Percentiles rank a stretch among this genome's conserved stretches.
These are phyloP conservation scores for Entrophospora sp. DNA, from an alignment of 192 early-diverging fungal species.

Conservation along the genomic window DNA sequence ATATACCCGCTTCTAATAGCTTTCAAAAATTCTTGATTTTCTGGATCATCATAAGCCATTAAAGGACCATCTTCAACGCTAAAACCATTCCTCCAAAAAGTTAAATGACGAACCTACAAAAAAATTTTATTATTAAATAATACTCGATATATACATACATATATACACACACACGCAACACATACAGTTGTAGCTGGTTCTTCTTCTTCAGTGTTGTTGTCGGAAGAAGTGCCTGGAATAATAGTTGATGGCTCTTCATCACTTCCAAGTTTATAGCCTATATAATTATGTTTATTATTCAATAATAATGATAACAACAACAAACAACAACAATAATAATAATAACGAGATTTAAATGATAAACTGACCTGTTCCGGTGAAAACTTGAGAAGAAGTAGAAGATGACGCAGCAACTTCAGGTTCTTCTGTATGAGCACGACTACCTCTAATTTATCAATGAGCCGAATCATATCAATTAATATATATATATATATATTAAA, in stretches of 20 bases:
- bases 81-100: slow-evolving; percentile 96
- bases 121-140: neutral
- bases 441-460: slow-evolving; percentile 14
- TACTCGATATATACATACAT: no score
- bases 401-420: slow-evolving; percentile 18
- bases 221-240: no score
- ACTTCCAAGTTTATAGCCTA: slow-evolving; percentile 43
- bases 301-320: no score
- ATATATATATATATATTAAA: neutral
- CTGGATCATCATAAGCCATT: slow-evolving; percentile 75
- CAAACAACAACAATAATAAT: no score
- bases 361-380: slow-evolving; percentile 27
- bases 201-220: no score
- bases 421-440: slow-evolving; percentile 25
- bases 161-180: no score
- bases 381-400: slow-evolving; percentile 18
- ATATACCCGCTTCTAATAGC: slow-evolving; percentile 81
- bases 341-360: no score
- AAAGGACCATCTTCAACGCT: slow-evolving; percentile 91
- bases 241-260: slow-evolving; percentile 38
- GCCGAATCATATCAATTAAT: neutral
- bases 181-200: neutral
- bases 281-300: no score
- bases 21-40: slow-evolving; percentile 74
- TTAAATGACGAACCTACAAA: slow-evolving; percentile 66